phyloP scores from a whole-genome alignment of 2,329 filamentous ascomycete species.

The Phoma sp. region DNA sequence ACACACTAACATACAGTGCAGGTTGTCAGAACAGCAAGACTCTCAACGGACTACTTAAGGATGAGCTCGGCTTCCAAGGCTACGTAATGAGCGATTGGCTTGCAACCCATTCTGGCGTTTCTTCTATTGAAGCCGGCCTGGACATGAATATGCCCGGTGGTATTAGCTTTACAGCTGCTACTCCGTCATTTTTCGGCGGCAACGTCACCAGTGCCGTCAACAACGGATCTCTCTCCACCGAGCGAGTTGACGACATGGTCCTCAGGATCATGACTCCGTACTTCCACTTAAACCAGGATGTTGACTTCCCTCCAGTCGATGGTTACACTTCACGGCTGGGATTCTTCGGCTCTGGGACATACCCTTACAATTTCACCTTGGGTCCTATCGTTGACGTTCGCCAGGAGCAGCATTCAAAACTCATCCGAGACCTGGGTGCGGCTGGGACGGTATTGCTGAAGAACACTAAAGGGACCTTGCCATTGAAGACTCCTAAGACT shows the following conservation, averaged over 20 bases:
- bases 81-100: slow-evolving; percentile 56
- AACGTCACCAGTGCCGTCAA: slow-evolving; percentile 48
- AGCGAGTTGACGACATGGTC: slow-evolving; percentile 56
- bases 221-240: slow-evolving; percentile 51
- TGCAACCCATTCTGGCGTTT: slow-evolving; percentile 38
- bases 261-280: slow-evolving; percentile 56
- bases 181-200: slow-evolving; percentile 43
- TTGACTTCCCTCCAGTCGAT: slow-evolving; percentile 46
- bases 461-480: slow-evolving; percentile 58
- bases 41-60: slow-evolving; percentile 60
- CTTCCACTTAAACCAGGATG: slow-evolving; percentile 52
- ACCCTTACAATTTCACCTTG: slow-evolving; percentile 41
- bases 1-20: not conserved
- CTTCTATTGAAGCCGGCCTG: slow-evolving; percentile 56
- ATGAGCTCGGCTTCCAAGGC: slow-evolving; percentile 60
- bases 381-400: slow-evolving; percentile 49
- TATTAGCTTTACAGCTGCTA: slow-evolving; percentile 25
- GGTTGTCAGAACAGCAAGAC: slow-evolving; percentile 48
- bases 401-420: slow-evolving; percentile 43
- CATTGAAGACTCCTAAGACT: slow-evolving; percentile 58
- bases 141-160: slow-evolving; percentile 56
- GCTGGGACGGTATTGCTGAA: slow-evolving; percentile 55
- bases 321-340: slow-evolving; percentile 31
- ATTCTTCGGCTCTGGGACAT: slow-evolving; percentile 28
- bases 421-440: slow-evolving; percentile 52